Base-by-base conservation (phyloP, 2,329 filamentous ascomycete species). In the Orbilia javanica region DNA sequence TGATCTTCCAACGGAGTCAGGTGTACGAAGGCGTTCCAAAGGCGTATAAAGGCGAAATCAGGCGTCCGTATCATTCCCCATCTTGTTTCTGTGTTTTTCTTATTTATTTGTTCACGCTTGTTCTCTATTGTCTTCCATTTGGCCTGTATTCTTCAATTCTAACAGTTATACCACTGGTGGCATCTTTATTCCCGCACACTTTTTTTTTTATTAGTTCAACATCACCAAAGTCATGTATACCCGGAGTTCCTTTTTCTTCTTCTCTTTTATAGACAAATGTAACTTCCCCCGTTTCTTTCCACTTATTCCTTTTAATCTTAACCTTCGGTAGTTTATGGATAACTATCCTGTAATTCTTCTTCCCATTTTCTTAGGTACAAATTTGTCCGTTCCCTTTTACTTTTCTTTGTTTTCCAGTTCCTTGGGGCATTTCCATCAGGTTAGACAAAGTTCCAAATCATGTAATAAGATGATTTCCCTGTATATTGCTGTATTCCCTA, bases 391-490 rank as follows among this genome's bases (percentile, higher is more conserved):
- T 42, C 11, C 29, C 39, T 57, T 46, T 18, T 29, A 44, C 22
- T 60, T 63, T 60, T 29, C 22, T 11, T 20, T 60, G 2, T 18
- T 20, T 39, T 60, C 4, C 11, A 15, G 1, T 42, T 13, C 27
- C 1, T 34, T 67, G 65, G 55, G 65, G 65, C 66, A 70, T 65
- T 46, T 57, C 22, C 18, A 48, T 44, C 20, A 20, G 72, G 72
- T 52, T 76, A 76, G 72, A 76, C 44, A 76, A 69, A 70, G 29
- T 48, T 60, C 22, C 15, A 68, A 46, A 63, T 52, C 42, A 77
- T 77, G 66, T 77, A 77, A 77, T 67, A 71, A 77, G 73, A 71
- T 53, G 5, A 64, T 27, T 71, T 62, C 66, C n/a, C 69, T 71
- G 66, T 71, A 67, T 36, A 67, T 66, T 36, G 18, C 31, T 34